These are phyloP conservation scores for Trichomonascaceae sp. DNA, from an alignment of 1,139 yeast genomes.

Conservation along the genomic window DNA sequence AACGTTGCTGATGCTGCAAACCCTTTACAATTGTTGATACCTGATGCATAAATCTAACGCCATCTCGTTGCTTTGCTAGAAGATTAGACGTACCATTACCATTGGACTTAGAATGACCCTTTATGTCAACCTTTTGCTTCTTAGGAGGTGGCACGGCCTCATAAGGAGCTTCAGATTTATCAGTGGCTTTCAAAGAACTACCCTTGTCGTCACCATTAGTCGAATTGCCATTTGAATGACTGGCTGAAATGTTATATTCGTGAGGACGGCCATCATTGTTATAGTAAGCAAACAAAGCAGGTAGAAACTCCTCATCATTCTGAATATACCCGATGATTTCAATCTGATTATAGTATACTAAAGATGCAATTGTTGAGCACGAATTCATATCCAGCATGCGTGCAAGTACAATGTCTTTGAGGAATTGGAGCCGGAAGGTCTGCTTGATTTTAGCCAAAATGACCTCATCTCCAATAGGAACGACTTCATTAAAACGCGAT, in stretches of 20 bases:
- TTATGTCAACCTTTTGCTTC: background rate
- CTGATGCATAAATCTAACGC: conserved; percentile 74
- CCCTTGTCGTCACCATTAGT: background rate
- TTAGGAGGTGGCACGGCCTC: background rate
- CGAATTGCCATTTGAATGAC: background rate
- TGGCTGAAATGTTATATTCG: background rate
- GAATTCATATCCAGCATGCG: conserved; percentile 77
- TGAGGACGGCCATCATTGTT: conserved; percentile 15
- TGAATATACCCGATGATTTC: conserved; percentile 64
- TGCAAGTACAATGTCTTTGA: conserved; percentile 82
- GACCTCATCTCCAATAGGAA: conserved; percentile 51
- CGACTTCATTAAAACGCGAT: conserved; percentile 61
- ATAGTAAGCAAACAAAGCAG: conserved; percentile 54
- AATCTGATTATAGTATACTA: conserved; percentile 65
- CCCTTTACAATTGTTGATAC: conserved; percentile 69
- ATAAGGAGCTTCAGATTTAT: background rate
- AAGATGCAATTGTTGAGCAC: conserved; percentile 54
- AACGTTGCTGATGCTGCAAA: conserved; percentile 56
- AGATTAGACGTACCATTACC: conserved; percentile 21
- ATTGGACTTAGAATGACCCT: background rate
- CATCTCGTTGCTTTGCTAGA: conserved; percentile 48
- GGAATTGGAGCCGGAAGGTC: conserved; percentile 70
- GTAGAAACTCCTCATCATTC: conserved; percentile 43
- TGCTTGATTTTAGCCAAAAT: conserved; percentile 56
- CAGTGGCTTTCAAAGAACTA: background rate